These are phyloP conservation scores for Lonicera japonica DNA, from an alignment of 129 eudicot genomes.

Conservation along the genomic window DNA sequence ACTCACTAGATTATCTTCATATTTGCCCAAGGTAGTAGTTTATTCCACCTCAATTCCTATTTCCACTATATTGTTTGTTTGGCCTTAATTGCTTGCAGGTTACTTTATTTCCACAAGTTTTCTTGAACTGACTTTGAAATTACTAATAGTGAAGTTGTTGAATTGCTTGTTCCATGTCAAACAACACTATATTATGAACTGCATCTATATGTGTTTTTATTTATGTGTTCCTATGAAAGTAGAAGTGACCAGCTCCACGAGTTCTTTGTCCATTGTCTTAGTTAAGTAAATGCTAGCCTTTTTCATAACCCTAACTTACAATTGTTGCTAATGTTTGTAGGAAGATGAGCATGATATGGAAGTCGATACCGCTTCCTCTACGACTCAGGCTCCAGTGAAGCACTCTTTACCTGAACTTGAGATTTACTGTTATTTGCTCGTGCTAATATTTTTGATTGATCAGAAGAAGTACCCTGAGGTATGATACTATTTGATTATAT, in stretches of 20 bases:
- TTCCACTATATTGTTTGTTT: background rate
- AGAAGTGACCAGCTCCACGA: background rate
- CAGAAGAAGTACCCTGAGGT: conserved; percentile 87
- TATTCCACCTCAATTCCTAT: background rate
- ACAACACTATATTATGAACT: background rate
- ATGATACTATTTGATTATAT: background rate
- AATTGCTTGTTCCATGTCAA: background rate
- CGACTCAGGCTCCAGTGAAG: conserved; percentile 46
- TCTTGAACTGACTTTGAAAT: background rate
- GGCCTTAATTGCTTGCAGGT: background rate
- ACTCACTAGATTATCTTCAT: conserved; percentile 49
- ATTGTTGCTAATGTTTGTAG: conserved; percentile 22
- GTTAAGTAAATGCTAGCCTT: too few species aligned
- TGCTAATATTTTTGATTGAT: conserved; percentile 74
- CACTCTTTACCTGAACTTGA: conserved; percentile 75
- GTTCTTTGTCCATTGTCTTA: background rate
- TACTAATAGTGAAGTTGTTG: background rate
- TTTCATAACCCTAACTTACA: background rate
- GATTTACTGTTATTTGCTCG: conserved; percentile 87
- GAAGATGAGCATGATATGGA: conserved; percentile 83
- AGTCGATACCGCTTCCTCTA: conserved; percentile 80
- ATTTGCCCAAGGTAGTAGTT: conserved; percentile 58
- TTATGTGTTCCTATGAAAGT: background rate
- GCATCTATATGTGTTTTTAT: background rate
- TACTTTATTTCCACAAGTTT: too few species aligned